Evolutionary conservation across 2,329 filamentous ascomycete species (phyloP), one percentile per base, ranked within the genome.

Genomic region (Venturia asperata): DNA sequence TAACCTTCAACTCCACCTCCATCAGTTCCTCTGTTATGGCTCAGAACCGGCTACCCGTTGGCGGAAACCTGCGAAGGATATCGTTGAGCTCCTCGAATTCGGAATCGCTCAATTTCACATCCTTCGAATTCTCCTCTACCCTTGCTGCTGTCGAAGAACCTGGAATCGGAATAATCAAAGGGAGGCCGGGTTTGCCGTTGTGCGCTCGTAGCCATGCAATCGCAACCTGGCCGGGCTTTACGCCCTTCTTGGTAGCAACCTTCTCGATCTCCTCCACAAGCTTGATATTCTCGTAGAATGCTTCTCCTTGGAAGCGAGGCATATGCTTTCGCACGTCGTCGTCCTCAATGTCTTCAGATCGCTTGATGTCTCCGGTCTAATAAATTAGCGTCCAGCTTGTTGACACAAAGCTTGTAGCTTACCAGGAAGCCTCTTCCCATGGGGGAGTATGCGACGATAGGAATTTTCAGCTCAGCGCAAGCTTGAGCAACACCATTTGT

Each of bases 371-470:
- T 0, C 77, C 76, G 0, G 78, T 80, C 41, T 83, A 67, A 27
- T 82, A 15, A 37, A 17, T 27, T 58, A 37, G 52, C 30, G 27
- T 34, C 3, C 21, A 43, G 3, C 13, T 24, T 13, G 39, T n/a
- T 37, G n/a, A 30, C 21, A 19, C 19, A 27, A 39, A 19, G 60
- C 21, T 27, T 13, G 11, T 43, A 21, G 17, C n/a, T 55, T n/a
- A 49, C 24, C 19, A 47, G 45, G 76, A 85, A 82, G 0, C 85
- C 85, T 37, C 83, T 78, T 4, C 88, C 86, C 0, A 92, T 78
- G 0, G 90, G 89, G 56, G 87, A 87, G 92, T 91, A 92, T 0
- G 87, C 88, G 42, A 91, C 75, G 61, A 92, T 77, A 0, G 88
- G 86, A 67, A 93, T 91, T 60, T 80, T 77, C 58, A 88, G 75